phyloP scores from a whole-genome alignment of 441 rosid species.

The Aquilaria agallochum region DNA sequence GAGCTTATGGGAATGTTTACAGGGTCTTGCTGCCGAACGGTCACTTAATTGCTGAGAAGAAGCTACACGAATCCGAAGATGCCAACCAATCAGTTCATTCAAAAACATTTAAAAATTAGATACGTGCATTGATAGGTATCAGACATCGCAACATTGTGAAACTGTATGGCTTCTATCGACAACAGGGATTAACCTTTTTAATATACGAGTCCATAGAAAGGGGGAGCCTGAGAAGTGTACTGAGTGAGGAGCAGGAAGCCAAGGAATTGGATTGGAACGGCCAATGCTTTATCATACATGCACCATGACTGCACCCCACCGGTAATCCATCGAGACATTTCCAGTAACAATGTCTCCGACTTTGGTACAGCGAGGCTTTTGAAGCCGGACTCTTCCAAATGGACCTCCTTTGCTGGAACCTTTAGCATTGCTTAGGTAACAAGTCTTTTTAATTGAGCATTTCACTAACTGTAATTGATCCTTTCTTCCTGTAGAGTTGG shows the following conservation, averaged over 20 bases:
- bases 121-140: background rate
- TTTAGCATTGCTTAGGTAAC: no score
- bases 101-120: constrained; percentile 6
- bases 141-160: background rate
- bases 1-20: constrained; percentile 18
- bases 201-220: background rate
- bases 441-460: no score
- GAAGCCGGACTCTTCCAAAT: no score
- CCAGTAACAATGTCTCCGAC: background rate
- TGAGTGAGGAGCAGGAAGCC: constrained; percentile 2
- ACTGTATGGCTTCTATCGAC: constrained; percentile 2
- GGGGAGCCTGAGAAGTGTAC: background rate
- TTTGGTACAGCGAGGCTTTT: no score
- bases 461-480: background rate
- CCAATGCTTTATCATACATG: background rate
- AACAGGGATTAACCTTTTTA: background rate
- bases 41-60: constrained; percentile 18
- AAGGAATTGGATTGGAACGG: background rate
- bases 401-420: no score
- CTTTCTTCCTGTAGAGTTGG: constrained; percentile 1
- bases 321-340: background rate
- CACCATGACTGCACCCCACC: no score
- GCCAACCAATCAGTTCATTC: background rate
- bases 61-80: constrained; percentile 1
- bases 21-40: constrained; percentile 9